Evolutionary conservation across 176 grass and related monocot species (phyloP).

Genomic region (Musa acuminata): DNA sequence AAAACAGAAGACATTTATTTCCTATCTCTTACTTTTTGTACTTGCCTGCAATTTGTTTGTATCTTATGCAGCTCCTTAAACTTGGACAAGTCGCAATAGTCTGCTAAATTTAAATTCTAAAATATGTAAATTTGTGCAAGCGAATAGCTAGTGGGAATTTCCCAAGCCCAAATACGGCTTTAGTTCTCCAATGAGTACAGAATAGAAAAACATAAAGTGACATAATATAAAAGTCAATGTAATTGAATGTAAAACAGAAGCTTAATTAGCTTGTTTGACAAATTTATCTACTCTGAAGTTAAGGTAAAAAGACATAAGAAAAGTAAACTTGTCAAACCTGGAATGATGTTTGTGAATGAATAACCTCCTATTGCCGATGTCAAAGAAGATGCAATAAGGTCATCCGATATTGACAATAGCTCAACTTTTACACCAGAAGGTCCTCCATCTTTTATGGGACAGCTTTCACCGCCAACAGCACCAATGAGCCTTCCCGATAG

Average conservation of each 20-base stretch:
- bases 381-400: constrained; percentile 54
- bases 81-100: not conserved
- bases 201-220: no score
- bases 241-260: no score
- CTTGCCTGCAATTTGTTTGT: no score
- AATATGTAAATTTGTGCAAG: not conserved
- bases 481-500: constrained; percentile 69
- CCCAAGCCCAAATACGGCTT: no score
- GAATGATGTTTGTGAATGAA: constrained; percentile 76
- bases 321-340: constrained; percentile 46
- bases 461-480: constrained; percentile 60
- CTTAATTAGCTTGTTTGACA: not conserved
- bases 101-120: not conserved
- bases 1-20: not conserved
- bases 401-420: constrained; percentile 46
- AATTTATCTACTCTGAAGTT: not conserved
- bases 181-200: no score
- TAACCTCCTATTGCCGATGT: constrained; percentile 68
- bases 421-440: constrained; percentile 90
- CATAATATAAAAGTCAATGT: no score
- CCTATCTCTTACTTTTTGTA: no score
- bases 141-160: not conserved
- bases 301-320: not conserved
- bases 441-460: constrained; percentile 49
- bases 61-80: not conserved